Base-by-base conservation (phyloP, 805 yeast species). In the Monosporozyma unispora region DNA sequence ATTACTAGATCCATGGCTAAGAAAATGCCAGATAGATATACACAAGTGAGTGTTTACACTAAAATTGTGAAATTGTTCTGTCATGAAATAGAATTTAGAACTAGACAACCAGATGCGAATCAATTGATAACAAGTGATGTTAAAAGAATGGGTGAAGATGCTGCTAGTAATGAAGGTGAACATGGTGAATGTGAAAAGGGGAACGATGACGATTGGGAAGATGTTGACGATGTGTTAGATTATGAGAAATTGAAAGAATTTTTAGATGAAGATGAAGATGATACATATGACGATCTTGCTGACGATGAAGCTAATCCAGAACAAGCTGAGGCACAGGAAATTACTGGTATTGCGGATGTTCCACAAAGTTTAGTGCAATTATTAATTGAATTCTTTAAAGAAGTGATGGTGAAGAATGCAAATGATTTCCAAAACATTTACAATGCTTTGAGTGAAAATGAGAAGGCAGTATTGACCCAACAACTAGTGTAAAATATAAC, bases 1-100 rank as follows among this genome's bases (percentile, higher is more conserved):
- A 70, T 87, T 3, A 91, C 98, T 0, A 77, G 98, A 60, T 87
- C 96, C 0, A 85, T 82, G 83, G 80, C 95, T 3, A 81, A 78
- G 56, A 66, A 67, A 14, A 73, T 81, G 75, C 84, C 86, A 0
- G 76, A 79, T 46, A 66, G 73, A 56, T 87, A 76, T 56, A 79
- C 85, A 0, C 79, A 76, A 58, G 73, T 89, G 1, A 72, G 90
- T 0, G 86, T 87, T 0, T 77, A 83, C 14, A 72, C 74, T 40
- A 89, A 87, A 60, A 87, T 91, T 21, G 61, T 88, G 44, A 84
- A 84, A 58, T 67, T 90, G 21, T 73, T 91, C 45, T 63, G 83
- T 3, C 71, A 77, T 27, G 98, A 91, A 62, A 70, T 89, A 45
- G 74, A 73, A 22, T 79, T 81, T 55, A 95, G 87, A 54, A 69